Base-by-base conservation (phyloP, 2,329 filamentous ascomycete species). In the Huntiella decipiens region DNA sequence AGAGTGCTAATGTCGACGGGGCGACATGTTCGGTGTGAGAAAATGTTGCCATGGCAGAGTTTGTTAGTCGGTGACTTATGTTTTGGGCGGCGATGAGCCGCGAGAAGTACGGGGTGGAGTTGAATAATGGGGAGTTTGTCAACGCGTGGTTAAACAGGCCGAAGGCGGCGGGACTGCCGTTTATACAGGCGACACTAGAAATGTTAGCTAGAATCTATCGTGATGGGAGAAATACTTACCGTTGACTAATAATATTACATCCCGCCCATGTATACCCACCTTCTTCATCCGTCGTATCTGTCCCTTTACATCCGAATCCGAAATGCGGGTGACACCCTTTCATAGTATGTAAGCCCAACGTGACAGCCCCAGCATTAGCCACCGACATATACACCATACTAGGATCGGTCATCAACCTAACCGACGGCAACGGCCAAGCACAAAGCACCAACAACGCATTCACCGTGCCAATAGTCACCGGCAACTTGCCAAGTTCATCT, bases 201-300 rank as follows among this genome's bases (percentile, higher is more conserved):
- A 2, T 13, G 43, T 51, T 19, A 57, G 55, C 5, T 54, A 52
- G 3, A 48, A 16, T 19, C 41, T 34, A 35, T 37, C 22, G 4
- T 1, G 6, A 4, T 19, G 11, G n/a, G 11, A 37, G 33, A 11
- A 13, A 39, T 39, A 16, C 54, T 2, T 53, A 68, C 66, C 64
- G 63, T 50, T 73, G 70, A 1, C 66, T 61, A 5, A 73, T 58
- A 11, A 71, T 66, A 17, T 68, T 71, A 50, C 67, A 68, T 1
- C 66, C 67, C 2, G 67, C 60, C 70, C 70, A 74, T 0, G 70
- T 71, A 40, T 61, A 66, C 0, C 63, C 61, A 2, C 70, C 70
- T 48, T 73, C 69, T 47, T 72, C 66, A 44, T 73, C 64, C 0
- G 66, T 66, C 37, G 65, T 62, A 2, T 58, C 60, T 40, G 63